Percentiles rank a stretch among this genome's conserved stretches.
Conservation (phyloP, 495 filamentous ascomycete genomes). For the Penicillium macrosclerotiorum region DNA sequence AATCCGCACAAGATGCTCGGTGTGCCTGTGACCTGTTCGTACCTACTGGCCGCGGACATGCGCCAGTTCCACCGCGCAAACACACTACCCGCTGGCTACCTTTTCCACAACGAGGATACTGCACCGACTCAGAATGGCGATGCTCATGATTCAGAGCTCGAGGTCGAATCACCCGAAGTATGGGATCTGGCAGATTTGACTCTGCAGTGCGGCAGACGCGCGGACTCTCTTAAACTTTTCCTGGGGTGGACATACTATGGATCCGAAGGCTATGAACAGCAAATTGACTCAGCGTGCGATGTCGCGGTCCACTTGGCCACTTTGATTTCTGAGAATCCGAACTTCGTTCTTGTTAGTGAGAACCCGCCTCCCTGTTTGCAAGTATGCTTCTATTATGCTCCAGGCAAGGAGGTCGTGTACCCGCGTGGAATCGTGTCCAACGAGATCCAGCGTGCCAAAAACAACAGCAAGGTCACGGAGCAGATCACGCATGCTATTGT, state of each 20-base stretch:
- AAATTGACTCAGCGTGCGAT: constrained; percentile 68
- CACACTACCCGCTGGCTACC: constrained; percentile 81
- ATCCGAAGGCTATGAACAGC: constrained; percentile 53
- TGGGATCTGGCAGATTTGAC: constrained; percentile 95
- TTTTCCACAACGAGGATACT: constrained; percentile 65
- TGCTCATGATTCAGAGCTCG: constrained; percentile 23
- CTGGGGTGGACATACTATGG: constrained; percentile 91
- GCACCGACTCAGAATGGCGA: constrained; percentile 13
- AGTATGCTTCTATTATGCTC: constrained; percentile 89
- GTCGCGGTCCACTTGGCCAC: constrained; percentile 63
- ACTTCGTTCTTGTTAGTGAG: constrained; percentile 70
- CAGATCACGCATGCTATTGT: constrained; percentile 64
- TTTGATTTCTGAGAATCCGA: constrained; percentile 46
- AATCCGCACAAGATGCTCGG: constrained; percentile 98
- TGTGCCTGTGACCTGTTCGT: constrained; percentile 85
- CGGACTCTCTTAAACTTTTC: constrained; percentile 82
- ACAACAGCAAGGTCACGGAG: constrained; percentile 70
- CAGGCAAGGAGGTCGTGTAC: constrained; percentile 49
- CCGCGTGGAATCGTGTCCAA: constrained; percentile 32
- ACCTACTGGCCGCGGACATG: constrained; percentile 76
- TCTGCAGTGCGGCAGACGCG: constrained; percentile 85
- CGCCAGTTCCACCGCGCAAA: constrained; percentile 75
- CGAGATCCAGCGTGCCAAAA: constrained; percentile 46
- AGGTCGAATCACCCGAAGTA: constrained; percentile 52
- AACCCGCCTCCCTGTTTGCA: constrained; percentile 87